phyloP scores from a whole-genome alignment of 2,329 filamentous ascomycete species.

The Xylariaceae sp. region DNA sequence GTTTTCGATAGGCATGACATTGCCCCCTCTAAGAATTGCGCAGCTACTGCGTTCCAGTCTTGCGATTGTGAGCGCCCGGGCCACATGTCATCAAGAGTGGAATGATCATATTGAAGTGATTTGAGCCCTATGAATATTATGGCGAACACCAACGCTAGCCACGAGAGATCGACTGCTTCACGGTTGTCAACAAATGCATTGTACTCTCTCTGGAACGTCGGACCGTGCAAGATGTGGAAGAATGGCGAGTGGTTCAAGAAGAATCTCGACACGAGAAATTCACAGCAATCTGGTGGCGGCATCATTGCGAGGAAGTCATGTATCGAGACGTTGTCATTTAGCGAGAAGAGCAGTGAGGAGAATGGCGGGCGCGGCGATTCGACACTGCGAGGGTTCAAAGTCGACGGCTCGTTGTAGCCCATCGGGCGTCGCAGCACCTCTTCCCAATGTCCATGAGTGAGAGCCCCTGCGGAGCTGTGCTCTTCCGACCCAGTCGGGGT shows the following conservation, averaged over 20 bases:
- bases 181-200: conserved; percentile 7
- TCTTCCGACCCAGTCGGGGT: background rate
- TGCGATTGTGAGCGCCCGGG: background rate
- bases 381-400: too few species aligned
- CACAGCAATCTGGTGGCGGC: conserved; percentile 4
- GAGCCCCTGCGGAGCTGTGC: background rate
- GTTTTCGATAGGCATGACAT: conserved; percentile 11
- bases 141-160: conserved; percentile 11
- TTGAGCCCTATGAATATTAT: conserved; percentile 7
- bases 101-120: conserved; percentile 7
- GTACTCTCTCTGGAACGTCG: conserved; percentile 12
- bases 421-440: conserved; percentile 9
- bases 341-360: conserved; percentile 6
- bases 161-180: conserved; percentile 6
- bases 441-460: conserved; percentile 11
- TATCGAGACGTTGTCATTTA: conserved; percentile 3
- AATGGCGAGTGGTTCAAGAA: conserved; percentile 9
- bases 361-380: background rate
- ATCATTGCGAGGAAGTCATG: conserved; percentile 7
- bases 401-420: conserved; percentile 8
- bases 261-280: conserved; percentile 7
- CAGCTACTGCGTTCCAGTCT: background rate
- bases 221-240: conserved; percentile 10
- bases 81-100: background rate
- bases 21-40: conserved; percentile 8